phyloP scores from a whole-genome alignment of 1,139 yeast genomes.

The Candida tunisiensis region DNA sequence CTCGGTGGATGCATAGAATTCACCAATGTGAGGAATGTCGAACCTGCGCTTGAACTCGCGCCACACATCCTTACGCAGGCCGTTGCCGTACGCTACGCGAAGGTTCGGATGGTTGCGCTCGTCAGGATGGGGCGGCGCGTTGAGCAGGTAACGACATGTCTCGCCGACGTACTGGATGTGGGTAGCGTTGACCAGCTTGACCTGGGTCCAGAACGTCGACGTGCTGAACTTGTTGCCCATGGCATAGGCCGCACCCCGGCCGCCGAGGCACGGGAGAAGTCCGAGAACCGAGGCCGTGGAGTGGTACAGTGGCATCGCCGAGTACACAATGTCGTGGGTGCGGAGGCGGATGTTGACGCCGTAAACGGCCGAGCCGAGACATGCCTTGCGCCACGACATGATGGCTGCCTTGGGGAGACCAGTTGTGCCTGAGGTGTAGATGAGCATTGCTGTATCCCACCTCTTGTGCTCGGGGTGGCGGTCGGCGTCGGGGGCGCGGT shows the following conservation, averaged over 20 bases:
- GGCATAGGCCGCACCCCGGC: constrained; percentile 58
- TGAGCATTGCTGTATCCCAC: constrained; percentile 45
- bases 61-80: constrained; percentile 91
- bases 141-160: constrained; percentile 72
- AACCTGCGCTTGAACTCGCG: constrained; percentile 58
- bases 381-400: constrained; percentile 77
- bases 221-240: constrained; percentile 75
- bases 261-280: constrained; percentile 48
- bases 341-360: constrained; percentile 51
- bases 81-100: constrained; percentile 77
- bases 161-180: constrained; percentile 93
- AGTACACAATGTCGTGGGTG: constrained; percentile 44
- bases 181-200: constrained; percentile 50
- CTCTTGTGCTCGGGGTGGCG: constrained; percentile 11
- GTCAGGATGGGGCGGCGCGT: constrained; percentile 49
- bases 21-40: constrained; percentile 62
- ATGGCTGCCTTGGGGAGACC: constrained; percentile 93
- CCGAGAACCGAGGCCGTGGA: constrained; percentile 89
- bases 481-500: constrained; percentile 23
- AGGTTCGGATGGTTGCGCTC: constrained; percentile 54
- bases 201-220: constrained; percentile 83
- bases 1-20: constrained; percentile 90
- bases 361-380: constrained; percentile 51
- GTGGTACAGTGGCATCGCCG: constrained; percentile 94
- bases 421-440: constrained; percentile 90